Evolutionary conservation across 352 stramenopile genomes (phyloP).

Genomic region (Globisporangium acanthophoron): DNA sequence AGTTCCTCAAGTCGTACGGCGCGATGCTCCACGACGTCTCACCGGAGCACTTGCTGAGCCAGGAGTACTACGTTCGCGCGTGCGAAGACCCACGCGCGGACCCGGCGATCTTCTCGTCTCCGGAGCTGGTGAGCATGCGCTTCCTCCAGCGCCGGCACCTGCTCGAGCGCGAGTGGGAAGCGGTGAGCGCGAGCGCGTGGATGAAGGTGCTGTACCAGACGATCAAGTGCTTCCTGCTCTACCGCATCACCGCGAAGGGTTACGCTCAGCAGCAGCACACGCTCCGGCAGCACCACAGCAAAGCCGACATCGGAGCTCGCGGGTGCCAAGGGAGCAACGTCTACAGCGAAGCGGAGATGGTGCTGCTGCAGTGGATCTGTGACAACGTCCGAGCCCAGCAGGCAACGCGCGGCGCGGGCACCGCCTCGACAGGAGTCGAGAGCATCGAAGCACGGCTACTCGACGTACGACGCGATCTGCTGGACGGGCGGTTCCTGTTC

Average conservation of each 20-base stretch:
- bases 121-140: constrained; percentile 24
- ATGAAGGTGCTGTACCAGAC: constrained; percentile 88
- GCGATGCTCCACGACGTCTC: constrained; percentile 88
- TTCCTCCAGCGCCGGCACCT: constrained; percentile 48
- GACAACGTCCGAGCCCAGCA: constrained; percentile 41
- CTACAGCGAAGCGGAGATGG: constrained; percentile 88
- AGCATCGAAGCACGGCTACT: constrained; percentile 27
- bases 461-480: constrained; percentile 55
- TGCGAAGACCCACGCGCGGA: constrained; percentile 62
- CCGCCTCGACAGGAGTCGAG: too few relatives aligned
- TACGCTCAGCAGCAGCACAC: constrained; percentile 38
- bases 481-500: constrained; percentile 78
- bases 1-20: constrained; percentile 90
- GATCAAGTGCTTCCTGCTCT: constrained; percentile 91
- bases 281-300: constrained; percentile 10
- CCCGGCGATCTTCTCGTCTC: constrained; percentile 38
- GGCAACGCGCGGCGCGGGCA: background rate
- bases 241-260: constrained; percentile 81
- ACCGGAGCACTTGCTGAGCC: constrained; percentile 68
- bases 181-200: constrained; percentile 59
- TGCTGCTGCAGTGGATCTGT: constrained; percentile 89
- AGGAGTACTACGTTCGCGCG: constrained; percentile 77
- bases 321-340: constrained; percentile 82
- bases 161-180: constrained; percentile 53
- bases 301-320: constrained; percentile 18